phyloP scores from a whole-genome alignment of 108 stramenopile species.

The Ochromonas danica region DNA sequence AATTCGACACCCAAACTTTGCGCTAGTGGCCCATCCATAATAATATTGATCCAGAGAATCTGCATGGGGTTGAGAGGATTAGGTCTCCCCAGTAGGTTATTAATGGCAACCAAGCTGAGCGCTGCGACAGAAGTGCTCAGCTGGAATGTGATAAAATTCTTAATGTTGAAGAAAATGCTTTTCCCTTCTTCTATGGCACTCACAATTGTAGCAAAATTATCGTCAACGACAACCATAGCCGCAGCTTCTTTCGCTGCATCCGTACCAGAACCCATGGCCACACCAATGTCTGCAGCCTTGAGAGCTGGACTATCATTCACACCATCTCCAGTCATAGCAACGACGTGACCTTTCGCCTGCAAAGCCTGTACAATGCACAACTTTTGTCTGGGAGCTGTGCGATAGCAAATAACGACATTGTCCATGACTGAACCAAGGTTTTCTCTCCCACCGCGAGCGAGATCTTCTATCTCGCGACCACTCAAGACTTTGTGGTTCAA shows the following conservation, averaged over 20 bases:
- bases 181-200: constrained; percentile 90
- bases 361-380: constrained; percentile 86
- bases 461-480: constrained; percentile 25
- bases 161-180: constrained; percentile 97
- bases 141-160: constrained; percentile 93
- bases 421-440: constrained; percentile 37
- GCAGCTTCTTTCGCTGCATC: constrained; percentile 98
- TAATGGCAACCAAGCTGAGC: constrained; percentile 77
- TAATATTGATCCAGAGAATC: constrained; percentile 97
- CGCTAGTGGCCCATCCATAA: constrained; percentile 95
- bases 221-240: constrained; percentile 83
- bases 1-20: constrained; percentile 88
- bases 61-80: constrained; percentile 94
- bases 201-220: constrained; percentile 85
- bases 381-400: constrained; percentile 89
- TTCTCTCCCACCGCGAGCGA: background rate
- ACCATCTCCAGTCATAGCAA: constrained; percentile 97
- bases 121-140: constrained; percentile 91
- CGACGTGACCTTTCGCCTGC: constrained; percentile 81
- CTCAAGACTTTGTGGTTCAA: background rate
- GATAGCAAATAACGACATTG: constrained; percentile 84
- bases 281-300: constrained; percentile 90
- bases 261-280: constrained; percentile 94
- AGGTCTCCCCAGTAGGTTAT: constrained; percentile 76
- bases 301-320: constrained; percentile 95